These are phyloP conservation scores for Hippophae tibetana DNA, from an alignment of 306 rosid species.

Conservation along the genomic window DNA sequence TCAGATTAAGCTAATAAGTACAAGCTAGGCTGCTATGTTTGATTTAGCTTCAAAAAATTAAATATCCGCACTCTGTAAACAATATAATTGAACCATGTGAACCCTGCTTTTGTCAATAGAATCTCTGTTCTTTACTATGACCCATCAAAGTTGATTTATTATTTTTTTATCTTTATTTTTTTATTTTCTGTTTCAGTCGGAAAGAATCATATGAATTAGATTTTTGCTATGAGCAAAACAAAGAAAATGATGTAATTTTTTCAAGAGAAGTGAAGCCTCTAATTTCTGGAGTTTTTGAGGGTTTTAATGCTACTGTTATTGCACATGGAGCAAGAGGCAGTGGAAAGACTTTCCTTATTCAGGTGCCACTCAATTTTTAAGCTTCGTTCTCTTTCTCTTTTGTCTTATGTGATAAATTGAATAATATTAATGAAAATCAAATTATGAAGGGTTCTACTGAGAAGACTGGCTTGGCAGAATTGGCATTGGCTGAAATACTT, in stretches of 20 bases:
- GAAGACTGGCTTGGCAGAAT: conserved; percentile 58
- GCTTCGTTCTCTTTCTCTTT: neutral
- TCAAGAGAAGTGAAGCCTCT: conserved; percentile 60
- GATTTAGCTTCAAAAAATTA: too few species aligned
- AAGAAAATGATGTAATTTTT: conserved; percentile 47
- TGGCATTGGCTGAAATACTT: conserved; percentile 54
- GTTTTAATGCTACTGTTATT: conserved; percentile 58
- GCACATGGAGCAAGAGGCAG: conserved; percentile 80
- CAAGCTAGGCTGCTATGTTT: too few species aligned
- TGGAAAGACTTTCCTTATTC: conserved; percentile 67
- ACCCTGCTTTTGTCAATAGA: neutral
- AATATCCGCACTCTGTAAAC: too few species aligned
- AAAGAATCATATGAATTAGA: conserved; percentile 52
- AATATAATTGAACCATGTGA: too few species aligned
- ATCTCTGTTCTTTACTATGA: neutral
- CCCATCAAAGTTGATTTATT: neutral
- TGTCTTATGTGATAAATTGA: neutral
- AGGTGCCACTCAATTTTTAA: conserved; percentile 37
- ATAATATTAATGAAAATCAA: neutral
- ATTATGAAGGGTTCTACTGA: conserved; percentile 63
- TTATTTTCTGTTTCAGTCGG: conserved; percentile 31
- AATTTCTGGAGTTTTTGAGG: conserved; percentile 53
- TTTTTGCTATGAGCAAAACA: conserved; percentile 49
- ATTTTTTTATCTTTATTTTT: neutral
- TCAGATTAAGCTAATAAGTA: too few species aligned